A percentile compares a stretch with the other conserved stretches of the same genome.
These are phyloP conservation scores for Ampelocalamus luodianensis DNA, from an alignment of 176 grass and related monocot genomes.

Conservation along the genomic window DNA sequence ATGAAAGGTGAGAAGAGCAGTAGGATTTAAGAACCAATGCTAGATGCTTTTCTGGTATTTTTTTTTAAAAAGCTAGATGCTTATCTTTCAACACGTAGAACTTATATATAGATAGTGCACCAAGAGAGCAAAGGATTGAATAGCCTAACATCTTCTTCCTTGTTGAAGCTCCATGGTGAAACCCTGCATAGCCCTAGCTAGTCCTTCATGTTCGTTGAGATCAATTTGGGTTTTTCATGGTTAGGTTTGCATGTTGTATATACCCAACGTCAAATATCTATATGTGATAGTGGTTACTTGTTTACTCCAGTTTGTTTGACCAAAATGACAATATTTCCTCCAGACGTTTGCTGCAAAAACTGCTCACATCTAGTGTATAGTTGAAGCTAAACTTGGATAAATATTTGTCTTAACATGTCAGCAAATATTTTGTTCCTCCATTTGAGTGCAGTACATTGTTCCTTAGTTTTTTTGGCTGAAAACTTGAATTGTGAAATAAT, in stretches of 20 bases:
- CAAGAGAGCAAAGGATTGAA: neutral
- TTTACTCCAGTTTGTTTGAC: neutral
- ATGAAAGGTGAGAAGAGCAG: neutral
- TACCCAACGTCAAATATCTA: neutral
- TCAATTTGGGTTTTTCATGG: neutral
- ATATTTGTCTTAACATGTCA: neutral
- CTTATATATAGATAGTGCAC: neutral
- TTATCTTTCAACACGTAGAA: neutral
- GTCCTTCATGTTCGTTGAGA: neutral
- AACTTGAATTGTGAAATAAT: neutral
- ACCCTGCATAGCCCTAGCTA: neutral
- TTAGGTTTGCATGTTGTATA: slow-evolving; percentile 6
- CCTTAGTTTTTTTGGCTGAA: neutral
- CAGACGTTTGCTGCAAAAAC: neutral
- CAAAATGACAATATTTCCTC: slow-evolving; percentile 2
- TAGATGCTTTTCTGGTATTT: neutral
- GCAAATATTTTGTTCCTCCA: neutral
- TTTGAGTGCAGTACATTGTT: neutral
- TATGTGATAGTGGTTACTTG: neutral
- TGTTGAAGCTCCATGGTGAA: neutral
- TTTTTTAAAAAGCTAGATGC: neutral
- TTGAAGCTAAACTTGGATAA: neutral
- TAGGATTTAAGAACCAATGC: neutral
- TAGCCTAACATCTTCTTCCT: neutral
- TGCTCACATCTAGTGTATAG: neutral